These are phyloP conservation scores for Rubus parviflorus DNA, from an alignment of 306 rosid species.

Conservation along the genomic window DNA sequence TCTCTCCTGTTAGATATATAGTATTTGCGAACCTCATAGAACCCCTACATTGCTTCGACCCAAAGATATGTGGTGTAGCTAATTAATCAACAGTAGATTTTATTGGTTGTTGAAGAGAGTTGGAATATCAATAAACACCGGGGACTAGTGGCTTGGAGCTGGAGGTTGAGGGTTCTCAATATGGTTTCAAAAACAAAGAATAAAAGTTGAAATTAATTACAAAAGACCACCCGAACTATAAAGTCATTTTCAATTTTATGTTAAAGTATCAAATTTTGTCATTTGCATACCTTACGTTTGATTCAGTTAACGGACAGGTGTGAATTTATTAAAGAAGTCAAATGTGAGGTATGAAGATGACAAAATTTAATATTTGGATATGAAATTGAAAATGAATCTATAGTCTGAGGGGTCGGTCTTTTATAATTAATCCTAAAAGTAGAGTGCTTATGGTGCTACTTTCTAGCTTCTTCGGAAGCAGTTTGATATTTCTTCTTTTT, in stretches of 20 bases:
- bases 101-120: neutral
- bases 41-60: neutral
- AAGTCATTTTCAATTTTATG: too few relatives aligned
- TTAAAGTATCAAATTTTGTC: too few relatives aligned
- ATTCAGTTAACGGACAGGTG: too few relatives aligned
- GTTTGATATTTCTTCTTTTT: neutral
- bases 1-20: neutral
- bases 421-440: neutral
- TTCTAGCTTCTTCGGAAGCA: neutral
- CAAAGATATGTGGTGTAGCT: neutral
- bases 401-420: fast-evolving
- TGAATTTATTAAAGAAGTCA: too few relatives aligned
- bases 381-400: too few relatives aligned
- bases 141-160: neutral
- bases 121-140: neutral
- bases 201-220: neutral
- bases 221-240: too few relatives aligned
- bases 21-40: neutral
- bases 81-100: neutral
- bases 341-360: too few relatives aligned
- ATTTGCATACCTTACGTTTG: too few relatives aligned
- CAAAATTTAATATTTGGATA: too few relatives aligned
- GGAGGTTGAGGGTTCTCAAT: neutral
- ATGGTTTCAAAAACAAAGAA: neutral
- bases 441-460: neutral